Conservation (phyloP, 495 filamentous ascomycete species). For the Penicillium steckii region DNA sequence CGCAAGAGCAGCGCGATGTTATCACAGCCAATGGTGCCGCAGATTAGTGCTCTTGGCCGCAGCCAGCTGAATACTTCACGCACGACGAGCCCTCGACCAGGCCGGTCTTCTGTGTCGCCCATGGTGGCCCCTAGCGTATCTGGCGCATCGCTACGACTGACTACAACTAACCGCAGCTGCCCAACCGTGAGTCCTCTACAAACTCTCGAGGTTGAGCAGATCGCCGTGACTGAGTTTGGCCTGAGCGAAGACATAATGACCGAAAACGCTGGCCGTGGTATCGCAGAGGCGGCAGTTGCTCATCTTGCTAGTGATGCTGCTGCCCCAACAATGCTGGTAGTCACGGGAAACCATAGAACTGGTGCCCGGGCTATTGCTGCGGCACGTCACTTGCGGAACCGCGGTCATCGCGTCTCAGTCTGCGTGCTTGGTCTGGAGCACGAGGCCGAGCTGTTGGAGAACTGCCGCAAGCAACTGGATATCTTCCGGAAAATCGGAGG, state of each 20-base stretch:
- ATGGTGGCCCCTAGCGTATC: conserved; percentile 33
- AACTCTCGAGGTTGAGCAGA: conserved; percentile 87
- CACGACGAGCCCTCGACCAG: conserved; percentile 42
- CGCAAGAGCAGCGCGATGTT: conserved; percentile 60
- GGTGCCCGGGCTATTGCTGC: conserved; percentile 83
- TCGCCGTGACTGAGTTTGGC: conserved; percentile 78
- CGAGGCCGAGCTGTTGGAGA: conserved; percentile 70
- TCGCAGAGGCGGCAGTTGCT: conserved; percentile 77
- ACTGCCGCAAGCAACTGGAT: conserved; percentile 69
- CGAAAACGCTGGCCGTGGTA: conserved; percentile 84
- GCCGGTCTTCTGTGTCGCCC: conserved; percentile 38
- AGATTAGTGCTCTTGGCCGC: conserved; percentile 36
- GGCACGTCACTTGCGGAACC: conserved; percentile 80
- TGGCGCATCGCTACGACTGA: conserved; percentile 43
- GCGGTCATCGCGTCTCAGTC: conserved; percentile 73
- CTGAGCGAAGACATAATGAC: conserved; percentile 86
- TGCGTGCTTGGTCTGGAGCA: conserved; percentile 80
- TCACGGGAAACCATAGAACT: conserved; percentile 85
- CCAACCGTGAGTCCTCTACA: conserved; percentile 80
- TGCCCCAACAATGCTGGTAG: conserved; percentile 68
- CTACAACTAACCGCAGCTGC: conserved; percentile 67
- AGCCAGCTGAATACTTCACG: conserved; percentile 40
- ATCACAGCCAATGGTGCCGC: conserved; percentile 34
- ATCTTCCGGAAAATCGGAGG: conserved; percentile 78
- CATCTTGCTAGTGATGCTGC: conserved; percentile 45